Base-by-base conservation (phyloP, 257 asterid species). In the Lantana camara region DNA sequence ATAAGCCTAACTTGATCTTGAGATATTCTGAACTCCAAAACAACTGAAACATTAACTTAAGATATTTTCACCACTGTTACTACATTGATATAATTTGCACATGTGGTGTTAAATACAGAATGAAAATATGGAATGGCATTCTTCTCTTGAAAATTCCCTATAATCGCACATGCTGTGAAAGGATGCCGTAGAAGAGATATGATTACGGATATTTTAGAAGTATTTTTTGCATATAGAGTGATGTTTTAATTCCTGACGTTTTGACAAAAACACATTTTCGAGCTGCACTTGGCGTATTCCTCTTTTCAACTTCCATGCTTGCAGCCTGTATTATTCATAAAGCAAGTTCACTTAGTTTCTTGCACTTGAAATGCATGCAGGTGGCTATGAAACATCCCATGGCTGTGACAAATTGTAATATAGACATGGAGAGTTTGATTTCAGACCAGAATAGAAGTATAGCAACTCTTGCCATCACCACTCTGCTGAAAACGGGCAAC, bases 371-470 rank as follows among this genome's bases (percentile, higher is more conserved):
- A 64, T 77, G 17, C 61, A 47, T 72, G 77, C 92, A 91, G 98
- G 98, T 91, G 64, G 94, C 98, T 46, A 86, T 91, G 98, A 84
- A 94, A 60, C 96, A 86, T 81, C 96, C 98, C 38, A 75, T 77
- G 87, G 95, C 94, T 78, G 98, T 91, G 68, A 82, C 96, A n/a
- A 86, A 84, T 73, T 91, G 98, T 73, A 91, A 91, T 57, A 86
- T 91, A 48, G 98, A 91, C 77, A 91, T 91, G 96, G 98, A 91
- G 77, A 88, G 95, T 79, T 77, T 91, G 95, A 88, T 91, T 74
- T 84, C 96, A 37, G 98, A 91, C 70, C 96, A 86, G 78, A 91
- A 91, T 63, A 69, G 76, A 73, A 69, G 80, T 60, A 55, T 76
- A 49, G 77, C 77, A 67, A 70, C 83, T 54, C 72, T 77, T 27